Base-by-base conservation (phyloP, 768 basidiomycete species). In the Pulveroboletus sp. region DNA sequence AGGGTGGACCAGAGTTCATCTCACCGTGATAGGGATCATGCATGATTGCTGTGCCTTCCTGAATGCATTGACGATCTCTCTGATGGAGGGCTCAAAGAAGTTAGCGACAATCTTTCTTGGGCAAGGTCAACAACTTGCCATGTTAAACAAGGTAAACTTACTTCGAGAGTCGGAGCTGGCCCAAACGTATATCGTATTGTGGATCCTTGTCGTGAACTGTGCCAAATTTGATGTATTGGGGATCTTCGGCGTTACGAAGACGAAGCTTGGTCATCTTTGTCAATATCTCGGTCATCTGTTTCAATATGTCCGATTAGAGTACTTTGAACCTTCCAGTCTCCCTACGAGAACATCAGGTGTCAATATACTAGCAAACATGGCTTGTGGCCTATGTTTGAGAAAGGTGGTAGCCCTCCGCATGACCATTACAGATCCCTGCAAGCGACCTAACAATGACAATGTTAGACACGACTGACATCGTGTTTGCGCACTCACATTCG, bases 61-160 rank as follows among this genome's bases (percentile, higher is more conserved):
- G 40, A 78, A 67, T 6, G 70, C 70, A 10, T 68, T 64, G 75
- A 75, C 11, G 72, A 74, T 37, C n/a, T n/a, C n/a, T n/a, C n/a
- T n/a, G n/a, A n/a, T n/a, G n/a, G n/a, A n/a, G n/a, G n/a, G n/a
- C n/a, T 74, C 67, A 44, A 79, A 80, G 36, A 76, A 70, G 0
- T 62, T 57, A 13, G 64, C 67, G 19, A 79, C 69, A 17, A 68
- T 58, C n/a, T 55, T 52, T 19, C 75, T 77, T 38, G 10, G 42
- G 24, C 8, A 40, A 35, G 14, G 4, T 52, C n/a, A 35, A 52
- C 8, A 8, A n/a, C 19, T 1, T 25, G 5, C 12, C 6, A 19
- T 12, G 12, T 5, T 19, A 16, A 11, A 33, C 17, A 39, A 10
- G 11, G 21, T 1, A 9, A 41, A 53, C 66, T 4, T 43, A 69